Percentiles rank a stretch among this genome's conserved stretches.
These are phyloP conservation scores for Pseudogymnoascus sp. DNA, from an alignment of 2,329 filamentous ascomycete genomes.

Conservation along the genomic window DNA sequence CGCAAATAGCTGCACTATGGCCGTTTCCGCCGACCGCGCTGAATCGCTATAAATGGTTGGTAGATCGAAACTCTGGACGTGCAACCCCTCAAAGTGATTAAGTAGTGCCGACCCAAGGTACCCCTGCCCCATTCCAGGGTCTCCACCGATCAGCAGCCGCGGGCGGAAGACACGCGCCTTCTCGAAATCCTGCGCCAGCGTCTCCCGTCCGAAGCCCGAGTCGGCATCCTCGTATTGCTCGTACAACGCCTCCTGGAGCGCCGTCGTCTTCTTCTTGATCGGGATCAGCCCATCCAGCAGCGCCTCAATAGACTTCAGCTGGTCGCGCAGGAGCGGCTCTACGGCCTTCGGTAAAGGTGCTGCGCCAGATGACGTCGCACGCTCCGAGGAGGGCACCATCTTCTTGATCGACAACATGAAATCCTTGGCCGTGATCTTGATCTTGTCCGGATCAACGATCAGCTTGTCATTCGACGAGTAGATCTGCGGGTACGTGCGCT, in stretches of 20 bases:
- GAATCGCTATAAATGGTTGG: constrained; percentile 78
- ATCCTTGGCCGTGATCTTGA: constrained; percentile 82
- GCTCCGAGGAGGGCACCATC: constrained; percentile 88
- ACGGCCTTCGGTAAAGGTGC: constrained; percentile 70
- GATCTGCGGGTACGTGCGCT: constrained; percentile 92
- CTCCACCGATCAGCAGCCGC: constrained; percentile 73
- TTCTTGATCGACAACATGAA: constrained; percentile 97
- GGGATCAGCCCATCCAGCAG: constrained; percentile 71
- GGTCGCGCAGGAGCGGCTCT: constrained; percentile 69
- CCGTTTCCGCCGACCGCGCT: constrained; percentile 63
- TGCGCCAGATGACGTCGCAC: constrained; percentile 77
- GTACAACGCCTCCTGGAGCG: constrained; percentile 87
- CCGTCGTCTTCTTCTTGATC: constrained; percentile 75
- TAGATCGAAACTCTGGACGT: constrained; percentile 91
- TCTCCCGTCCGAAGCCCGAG: constrained; percentile 77
- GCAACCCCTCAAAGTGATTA: constrained; percentile 85
- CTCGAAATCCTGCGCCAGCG: constrained; percentile 69
- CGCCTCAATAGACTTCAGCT: constrained; percentile 60
- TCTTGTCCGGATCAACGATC: constrained; percentile 74
- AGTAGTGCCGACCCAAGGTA: constrained; percentile 80
- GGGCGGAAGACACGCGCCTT: constrained; percentile 81
- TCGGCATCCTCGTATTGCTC: constrained; percentile 78
- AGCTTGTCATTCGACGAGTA: constrained; percentile 87
- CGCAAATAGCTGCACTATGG: constrained; percentile 81
- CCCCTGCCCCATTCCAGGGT: constrained; percentile 83